Evolutionary conservation across 2,329 filamentous ascomycete genomes (phyloP).

Genomic region (Botrytis pseudocinerea): DNA sequence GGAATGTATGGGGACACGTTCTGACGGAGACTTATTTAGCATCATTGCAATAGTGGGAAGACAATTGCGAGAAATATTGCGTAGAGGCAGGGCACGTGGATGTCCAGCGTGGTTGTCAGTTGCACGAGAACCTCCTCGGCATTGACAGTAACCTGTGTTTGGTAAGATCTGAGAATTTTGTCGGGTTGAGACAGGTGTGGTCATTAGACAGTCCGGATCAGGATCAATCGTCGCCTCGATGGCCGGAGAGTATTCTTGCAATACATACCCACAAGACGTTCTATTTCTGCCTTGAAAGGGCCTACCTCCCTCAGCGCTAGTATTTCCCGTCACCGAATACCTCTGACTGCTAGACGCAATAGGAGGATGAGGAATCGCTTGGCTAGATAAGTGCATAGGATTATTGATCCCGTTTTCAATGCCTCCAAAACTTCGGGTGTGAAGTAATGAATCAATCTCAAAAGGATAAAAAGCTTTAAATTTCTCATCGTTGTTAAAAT

Average conservation of each 20-base stretch:
- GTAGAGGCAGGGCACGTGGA: not conserved
- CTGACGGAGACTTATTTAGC: slow-evolving; percentile 6
- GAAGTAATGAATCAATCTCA: not conserved
- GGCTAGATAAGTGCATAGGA: slow-evolving; percentile 4
- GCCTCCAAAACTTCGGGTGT: slow-evolving; percentile 20
- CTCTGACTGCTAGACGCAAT: not conserved
- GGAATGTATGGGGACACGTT: not conserved
- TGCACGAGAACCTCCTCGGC: not conserved
- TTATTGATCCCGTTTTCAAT: slow-evolving; percentile 23
- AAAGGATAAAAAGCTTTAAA: not conserved
- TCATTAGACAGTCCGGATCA: slow-evolving; percentile 20
- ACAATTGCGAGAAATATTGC: not conserved
- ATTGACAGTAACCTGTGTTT: not conserved
- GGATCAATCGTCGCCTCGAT: slow-evolving; percentile 10
- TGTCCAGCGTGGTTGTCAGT: not conserved
- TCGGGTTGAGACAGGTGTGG: slow-evolving; percentile 11
- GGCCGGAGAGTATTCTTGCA: not conserved
- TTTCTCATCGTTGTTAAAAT: slow-evolving; percentile 6
- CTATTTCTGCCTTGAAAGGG: not conserved
- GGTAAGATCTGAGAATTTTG: not conserved
- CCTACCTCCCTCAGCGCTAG: not conserved
- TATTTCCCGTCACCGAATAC: too few species aligned
- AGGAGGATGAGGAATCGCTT: slow-evolving; percentile 1
- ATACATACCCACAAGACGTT: not conserved
- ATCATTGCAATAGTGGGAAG: slow-evolving; percentile 18